Base-by-base conservation (phyloP, 306 rosid species). In the Phaseolus lunatus region DNA sequence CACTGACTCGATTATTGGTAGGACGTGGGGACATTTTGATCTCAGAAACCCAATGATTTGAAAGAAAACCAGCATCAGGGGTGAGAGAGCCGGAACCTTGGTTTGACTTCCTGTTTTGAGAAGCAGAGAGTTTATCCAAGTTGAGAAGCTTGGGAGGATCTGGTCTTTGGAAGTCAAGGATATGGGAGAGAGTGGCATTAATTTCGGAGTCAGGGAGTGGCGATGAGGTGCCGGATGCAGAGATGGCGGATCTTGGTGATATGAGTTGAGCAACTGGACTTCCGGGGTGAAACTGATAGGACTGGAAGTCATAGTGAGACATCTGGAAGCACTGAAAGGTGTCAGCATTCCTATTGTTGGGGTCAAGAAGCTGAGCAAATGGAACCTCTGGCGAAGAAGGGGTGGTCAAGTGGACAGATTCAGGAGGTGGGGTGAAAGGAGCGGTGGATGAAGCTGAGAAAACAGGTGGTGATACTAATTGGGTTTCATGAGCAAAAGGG, bases 321-420 rank as follows among this genome's bases (percentile, higher is more conserved):
- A 93, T 78, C 66, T 90, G 85, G 85, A 87, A 86, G 70, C 86
- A 89, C 82, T 58, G 86, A 73, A 65, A 85, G 23, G 89, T 83
- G 47, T 90, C 96, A 54, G 83, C 67, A 39, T 84, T 88, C 80
- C 58, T 86, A 20, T 85, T 77, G 23, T 78, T 79, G 9, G 97
- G 87, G 75, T 87, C 88, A 72, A 96, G 89, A 83, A 91, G 82
- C 82, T 86, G 96, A 81, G 99, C 99, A 81, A 96, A 96, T 15
- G 99, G 99, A 50, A 96, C 98, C 86, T 96, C 98, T 0, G 98
- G 99, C 2, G 99, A 96, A 62, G 99, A 93, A 70, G 99, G 99
- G 9, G 96, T 92, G 1, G 98, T 96, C 85, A 96, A 75, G 78
- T 92, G 98, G 49, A 89, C 87, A 37, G 96, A 91, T 74, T 92